phyloP scores from a whole-genome alignment of 441 rosid species.

The Bocquillonia castaneifolia region DNA sequence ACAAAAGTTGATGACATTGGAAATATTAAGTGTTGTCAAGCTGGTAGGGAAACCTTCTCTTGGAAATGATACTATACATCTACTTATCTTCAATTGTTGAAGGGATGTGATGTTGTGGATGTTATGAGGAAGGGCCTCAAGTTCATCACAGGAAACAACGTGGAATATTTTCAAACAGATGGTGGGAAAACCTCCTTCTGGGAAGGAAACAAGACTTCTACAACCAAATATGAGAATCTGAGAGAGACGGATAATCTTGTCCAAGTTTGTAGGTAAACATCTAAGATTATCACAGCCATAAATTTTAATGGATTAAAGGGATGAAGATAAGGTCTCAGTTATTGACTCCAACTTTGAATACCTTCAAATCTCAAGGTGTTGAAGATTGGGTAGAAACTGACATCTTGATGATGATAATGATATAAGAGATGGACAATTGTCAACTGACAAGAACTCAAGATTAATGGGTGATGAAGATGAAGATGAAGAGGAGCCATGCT shows the following conservation, averaged over 20 bases:
- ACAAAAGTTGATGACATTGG: neutral
- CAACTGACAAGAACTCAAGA: neutral
- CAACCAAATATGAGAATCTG: neutral
- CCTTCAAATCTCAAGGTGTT: neutral
- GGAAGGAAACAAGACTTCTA: neutral
- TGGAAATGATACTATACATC: neutral
- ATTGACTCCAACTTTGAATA: neutral
- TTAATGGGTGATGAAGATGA: no score
- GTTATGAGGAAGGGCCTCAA: neutral
- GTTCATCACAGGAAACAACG: neutral
- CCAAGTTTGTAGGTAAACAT: neutral
- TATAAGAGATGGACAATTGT: neutral
- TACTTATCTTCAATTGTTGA: no score
- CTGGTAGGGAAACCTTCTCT: neutral
- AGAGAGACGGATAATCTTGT: neutral
- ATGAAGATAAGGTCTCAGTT: neutral
- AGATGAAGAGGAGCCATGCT: no score
- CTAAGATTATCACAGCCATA: neutral
- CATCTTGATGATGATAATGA: neutral
- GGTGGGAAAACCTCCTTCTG: neutral
- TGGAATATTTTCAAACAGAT: neutral
- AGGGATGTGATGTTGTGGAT: conserved; percentile 1
- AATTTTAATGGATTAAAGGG: neutral
- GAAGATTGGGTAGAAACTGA: neutral
- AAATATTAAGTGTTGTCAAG: no score